Percentiles rank a stretch among this genome's conserved stretches.
These are phyloP conservation scores for Suillus subluteus DNA, from an alignment of 768 basidiomycete species.

Conservation along the genomic window DNA sequence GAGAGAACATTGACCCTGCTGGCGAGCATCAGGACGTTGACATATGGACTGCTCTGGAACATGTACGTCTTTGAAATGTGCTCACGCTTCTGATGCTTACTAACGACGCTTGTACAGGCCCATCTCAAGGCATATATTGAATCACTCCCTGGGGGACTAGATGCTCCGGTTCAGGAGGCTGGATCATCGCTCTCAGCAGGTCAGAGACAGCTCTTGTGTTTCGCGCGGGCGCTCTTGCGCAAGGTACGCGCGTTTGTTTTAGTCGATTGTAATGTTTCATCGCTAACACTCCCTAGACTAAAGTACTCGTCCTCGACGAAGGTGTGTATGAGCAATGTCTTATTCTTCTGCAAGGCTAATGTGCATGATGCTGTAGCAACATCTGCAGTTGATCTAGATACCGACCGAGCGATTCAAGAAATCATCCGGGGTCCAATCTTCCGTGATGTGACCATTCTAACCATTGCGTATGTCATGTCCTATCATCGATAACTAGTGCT, in stretches of 20 bases:
- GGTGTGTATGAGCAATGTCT: constrained; percentile 41
- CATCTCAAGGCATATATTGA: constrained; percentile 74
- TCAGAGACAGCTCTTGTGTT: constrained; percentile 87
- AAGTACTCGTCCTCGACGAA: constrained; percentile 93
- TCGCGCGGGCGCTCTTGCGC: constrained; percentile 81
- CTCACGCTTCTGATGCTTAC: background rate
- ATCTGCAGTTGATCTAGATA: constrained; percentile 89
- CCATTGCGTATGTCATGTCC: constrained; percentile 68
- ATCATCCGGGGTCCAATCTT: constrained; percentile 85
- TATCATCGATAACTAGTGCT: background rate
- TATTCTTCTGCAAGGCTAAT: constrained; percentile 1
- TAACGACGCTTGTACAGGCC: constrained; percentile 41
- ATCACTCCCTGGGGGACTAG: constrained; percentile 64
- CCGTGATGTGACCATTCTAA: constrained; percentile 77
- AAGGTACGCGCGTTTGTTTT: constrained; percentile 47
- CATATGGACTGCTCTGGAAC: constrained; percentile 86
- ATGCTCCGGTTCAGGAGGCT: constrained; percentile 75
- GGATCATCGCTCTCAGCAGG: constrained; percentile 84
- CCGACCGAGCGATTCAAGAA: constrained; percentile 85
- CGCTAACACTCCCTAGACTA: constrained; percentile 49
- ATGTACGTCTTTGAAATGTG: constrained; percentile 38
- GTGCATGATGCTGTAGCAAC: constrained; percentile 54
- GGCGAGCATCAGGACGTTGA: constrained; percentile 73
- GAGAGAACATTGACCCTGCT: constrained; percentile 90
- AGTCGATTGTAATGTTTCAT: background rate